Percentiles rank a stretch among this genome's conserved stretches.
phyloP scores from a whole-genome alignment of 169 alveolate species.

The Cryptosporidium tyzzeri region DNA sequence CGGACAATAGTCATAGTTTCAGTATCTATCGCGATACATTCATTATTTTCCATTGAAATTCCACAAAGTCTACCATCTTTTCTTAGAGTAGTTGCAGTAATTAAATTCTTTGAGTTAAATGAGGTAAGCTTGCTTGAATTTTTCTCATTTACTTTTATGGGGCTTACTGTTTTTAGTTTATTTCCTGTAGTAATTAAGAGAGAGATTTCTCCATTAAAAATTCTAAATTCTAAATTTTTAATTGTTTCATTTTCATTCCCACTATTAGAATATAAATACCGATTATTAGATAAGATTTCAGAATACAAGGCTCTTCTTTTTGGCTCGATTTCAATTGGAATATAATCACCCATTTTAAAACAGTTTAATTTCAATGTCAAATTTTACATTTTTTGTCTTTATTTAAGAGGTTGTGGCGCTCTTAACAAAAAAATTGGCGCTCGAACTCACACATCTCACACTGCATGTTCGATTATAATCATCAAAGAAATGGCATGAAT shows the following conservation, averaged over 20 bases:
- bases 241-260: conserved; percentile 53
- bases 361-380: conserved; percentile 20
- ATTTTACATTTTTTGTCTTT: conserved; percentile 19
- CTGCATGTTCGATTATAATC: conserved; percentile 32
- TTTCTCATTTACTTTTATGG: background rate
- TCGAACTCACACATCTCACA: conserved; percentile 68
- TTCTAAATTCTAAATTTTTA: conserved; percentile 25
- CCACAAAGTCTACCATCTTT: conserved; percentile 58
- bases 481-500: background rate
- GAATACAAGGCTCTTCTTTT: background rate
- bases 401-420: conserved; percentile 22
- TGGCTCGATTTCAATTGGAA: conserved; percentile 53
- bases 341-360: conserved; percentile 65
- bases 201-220: background rate
- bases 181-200: conserved; percentile 33
- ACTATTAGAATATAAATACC: conserved; percentile 20
- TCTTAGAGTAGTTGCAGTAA: conserved; percentile 36
- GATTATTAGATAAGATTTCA: conserved; percentile 1
- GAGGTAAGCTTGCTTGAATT: background rate
- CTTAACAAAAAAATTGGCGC: conserved; percentile 21
- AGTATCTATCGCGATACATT: conserved; percentile 34
- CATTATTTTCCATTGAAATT: conserved; percentile 26
- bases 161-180: conserved; percentile 24
- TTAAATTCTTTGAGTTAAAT: conserved; percentile 35
- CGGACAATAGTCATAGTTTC: conserved; percentile 27